Evolutionary conservation across 2,329 filamentous ascomycete species (phyloP), one percentile per base, ranked within the genome.

Genomic region (Alternaria consortialis): DNA sequence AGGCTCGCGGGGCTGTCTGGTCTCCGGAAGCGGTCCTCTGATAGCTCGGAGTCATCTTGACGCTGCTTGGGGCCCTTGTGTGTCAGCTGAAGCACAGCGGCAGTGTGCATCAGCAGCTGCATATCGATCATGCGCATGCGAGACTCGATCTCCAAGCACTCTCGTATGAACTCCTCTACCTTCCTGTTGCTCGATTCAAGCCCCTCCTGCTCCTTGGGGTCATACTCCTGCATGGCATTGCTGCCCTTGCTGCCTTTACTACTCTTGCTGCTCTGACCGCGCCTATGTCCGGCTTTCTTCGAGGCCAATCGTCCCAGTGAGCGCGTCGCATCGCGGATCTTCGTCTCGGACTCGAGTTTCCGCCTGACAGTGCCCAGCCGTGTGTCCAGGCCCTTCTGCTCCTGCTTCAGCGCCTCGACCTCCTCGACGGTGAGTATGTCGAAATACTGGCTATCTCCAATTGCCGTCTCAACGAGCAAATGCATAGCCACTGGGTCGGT

Each of bases 361-460:
- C 92, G 87, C 67, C 90, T 88, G 20, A 92, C 89, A 37, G 92
- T 90, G 64, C 94, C 91, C 67, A 97, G 89, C n/a, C 92, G 90
- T 73, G 89, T 87, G 27, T 86, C 84, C 51, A 98, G 80, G 36
- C 88, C 83, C 60, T 88, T 86, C 64, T 90, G 87, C 82, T 97
- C 92, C 77, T 93, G 97, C 84, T 98, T 99, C 71, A 98, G 81
- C 47, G 88, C 86, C 67, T 98, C 95, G 31, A 97, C 90, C 80
- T 98, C 94, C 76, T 97, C 93, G 69, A 94, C 91, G 0, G 94
- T 92, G 63, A 99, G 78, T 25, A 99, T 89, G 74, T 94, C 90
- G 77, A 90, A 99, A 70, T 89, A 83, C 74, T 89, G 90, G 81
- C 93, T 96, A 80, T 99, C 95, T 61, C 90, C 87, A 62, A 99